Evolutionary conservation across 2,329 filamentous ascomycete genomes (phyloP), one percentile per base, ranked within the genome.

Genomic region (Fusarium sp.): DNA sequence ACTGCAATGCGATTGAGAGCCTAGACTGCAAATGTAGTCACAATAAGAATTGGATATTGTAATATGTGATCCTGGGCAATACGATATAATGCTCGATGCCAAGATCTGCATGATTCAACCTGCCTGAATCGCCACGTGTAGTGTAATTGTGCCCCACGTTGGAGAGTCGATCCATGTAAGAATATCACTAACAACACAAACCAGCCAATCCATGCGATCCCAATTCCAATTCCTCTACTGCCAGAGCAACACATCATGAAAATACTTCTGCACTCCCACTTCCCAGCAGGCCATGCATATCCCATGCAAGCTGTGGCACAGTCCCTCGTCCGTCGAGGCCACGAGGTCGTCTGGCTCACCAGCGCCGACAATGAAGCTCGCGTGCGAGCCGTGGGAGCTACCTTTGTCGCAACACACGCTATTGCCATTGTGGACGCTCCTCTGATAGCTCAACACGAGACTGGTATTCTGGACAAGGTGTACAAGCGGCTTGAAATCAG

Each of bases 251-350:
- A 1, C 51, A 35, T 37, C n/a, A 78, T 81, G 75, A 80, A 77
- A 47, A 71, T 81, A 46, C 74, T 81, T 13, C 70, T 81, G 9
- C 75, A 80, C 52, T 81, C 79, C 10, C 78, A 79, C 54, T 80
- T 80, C 41, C 79, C 79, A 11, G 78, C 77, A 0, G 79, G 79
- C 39, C 79, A 81, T 70, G 75, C 77, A 24, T 76, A 79, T 33
- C 79, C 79, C 15, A 80, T 80, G 76, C 78, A 79, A 54, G 78
- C 79, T 7, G 73, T 80, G 6, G 78, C 79, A 47, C 73, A 75
- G 55, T 76, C 78, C 46, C 77, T 81, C 22, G 71, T 80, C 32
- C 71, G 71, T 24, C 76, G 75, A 32, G 79, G 79, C 57, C 79
- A 81, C 63, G 67, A 78, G 8, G 79, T 81, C 45, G 59, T 77